These are phyloP conservation scores for Isabelozyma rhagii DNA, from an alignment of 805 yeast species.

Conservation along the genomic window DNA sequence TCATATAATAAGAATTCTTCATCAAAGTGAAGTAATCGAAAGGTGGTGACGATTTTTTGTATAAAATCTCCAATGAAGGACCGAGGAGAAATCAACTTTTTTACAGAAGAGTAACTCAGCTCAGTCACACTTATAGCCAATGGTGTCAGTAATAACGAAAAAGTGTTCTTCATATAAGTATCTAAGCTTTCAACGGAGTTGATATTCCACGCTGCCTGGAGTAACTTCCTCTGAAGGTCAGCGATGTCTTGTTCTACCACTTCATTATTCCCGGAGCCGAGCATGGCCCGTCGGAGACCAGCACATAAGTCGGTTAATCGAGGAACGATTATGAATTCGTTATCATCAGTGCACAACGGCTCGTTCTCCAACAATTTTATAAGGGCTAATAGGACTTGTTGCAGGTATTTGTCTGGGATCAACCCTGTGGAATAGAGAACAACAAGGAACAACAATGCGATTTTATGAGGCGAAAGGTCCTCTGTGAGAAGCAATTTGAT, in stretches of 20 bases:
- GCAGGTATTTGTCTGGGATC: slow-evolving; percentile 34
- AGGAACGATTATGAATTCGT: slow-evolving; percentile 25
- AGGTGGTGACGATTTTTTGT: slow-evolving; percentile 27
- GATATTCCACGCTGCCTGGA: slow-evolving; percentile 45
- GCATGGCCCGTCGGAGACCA: slow-evolving; percentile 10
- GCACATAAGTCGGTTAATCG: slow-evolving; percentile 25
- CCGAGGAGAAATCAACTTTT: slow-evolving; percentile 12
- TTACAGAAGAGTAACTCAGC: background rate
- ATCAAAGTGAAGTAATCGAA: slow-evolving; percentile 33
- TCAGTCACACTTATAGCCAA: background rate
- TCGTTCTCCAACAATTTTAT: slow-evolving; percentile 33
- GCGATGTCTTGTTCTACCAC: slow-evolving; percentile 16
- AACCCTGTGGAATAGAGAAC: slow-evolving; percentile 43
- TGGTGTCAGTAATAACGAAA: background rate
- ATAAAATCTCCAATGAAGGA: slow-evolving; percentile 31
- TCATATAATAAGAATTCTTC: slow-evolving; percentile 30
- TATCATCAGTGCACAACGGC: slow-evolving; percentile 22
- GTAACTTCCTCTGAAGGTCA: slow-evolving; percentile 24
- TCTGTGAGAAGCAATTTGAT: slow-evolving; percentile 28
- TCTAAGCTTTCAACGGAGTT: slow-evolving; percentile 48
- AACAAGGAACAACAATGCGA: slow-evolving; percentile 48
- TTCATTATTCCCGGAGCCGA: background rate
- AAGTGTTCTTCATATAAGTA: background rate
- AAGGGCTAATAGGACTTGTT: slow-evolving; percentile 28
- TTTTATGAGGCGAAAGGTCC: slow-evolving; percentile 52